These are phyloP conservation scores for Penicillium verrucosum DNA, from an alignment of 2,329 filamentous ascomycete genomes.

Conservation along the genomic window DNA sequence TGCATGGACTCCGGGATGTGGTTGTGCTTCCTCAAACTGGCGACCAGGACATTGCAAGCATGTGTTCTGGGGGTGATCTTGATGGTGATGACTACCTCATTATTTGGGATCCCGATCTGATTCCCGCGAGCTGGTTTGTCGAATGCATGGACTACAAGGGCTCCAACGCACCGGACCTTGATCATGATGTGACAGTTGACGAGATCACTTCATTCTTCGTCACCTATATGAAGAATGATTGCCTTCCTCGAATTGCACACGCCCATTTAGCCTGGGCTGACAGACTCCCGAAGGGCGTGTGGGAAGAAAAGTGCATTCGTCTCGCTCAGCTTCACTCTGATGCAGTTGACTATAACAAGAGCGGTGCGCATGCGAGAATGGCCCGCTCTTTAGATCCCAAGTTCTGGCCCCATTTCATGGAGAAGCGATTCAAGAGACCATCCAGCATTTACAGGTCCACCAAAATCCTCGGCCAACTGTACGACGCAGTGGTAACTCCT, in stretches of 20 bases:
- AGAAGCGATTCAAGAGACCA: conserved; percentile 53
- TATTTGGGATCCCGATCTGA: conserved; percentile 77
- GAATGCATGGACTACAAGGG: conserved; percentile 74
- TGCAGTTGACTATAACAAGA: conserved; percentile 93
- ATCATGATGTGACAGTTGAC: conserved; percentile 63
- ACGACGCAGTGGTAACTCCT: conserved; percentile 68
- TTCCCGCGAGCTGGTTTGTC: conserved; percentile 68
- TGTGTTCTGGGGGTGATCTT: conserved; percentile 94
- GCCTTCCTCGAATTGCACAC: conserved; percentile 72
- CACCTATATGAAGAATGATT: conserved; percentile 87
- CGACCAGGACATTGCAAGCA: conserved; percentile 80
- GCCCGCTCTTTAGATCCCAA: conserved; percentile 57
- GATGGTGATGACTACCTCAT: conserved; percentile 96
- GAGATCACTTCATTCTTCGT: conserved; percentile 86
- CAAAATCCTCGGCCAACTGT: conserved; percentile 75
- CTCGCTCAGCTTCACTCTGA: conserved; percentile 80
- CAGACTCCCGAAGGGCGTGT: conserved; percentile 58
- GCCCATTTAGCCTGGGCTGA: conserved; percentile 81
- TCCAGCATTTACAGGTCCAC: conserved; percentile 61
- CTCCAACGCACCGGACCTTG: conserved; percentile 54
- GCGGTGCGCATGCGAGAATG: conserved; percentile 73
- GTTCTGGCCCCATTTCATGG: conserved; percentile 84
- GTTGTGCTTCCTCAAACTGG: conserved; percentile 83
- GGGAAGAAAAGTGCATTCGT: conserved; percentile 65
- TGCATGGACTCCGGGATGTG: conserved; percentile 77